Evolutionary conservation across 148 eudicot genomes (phyloP).

Genomic region (Camellia japonica): DNA sequence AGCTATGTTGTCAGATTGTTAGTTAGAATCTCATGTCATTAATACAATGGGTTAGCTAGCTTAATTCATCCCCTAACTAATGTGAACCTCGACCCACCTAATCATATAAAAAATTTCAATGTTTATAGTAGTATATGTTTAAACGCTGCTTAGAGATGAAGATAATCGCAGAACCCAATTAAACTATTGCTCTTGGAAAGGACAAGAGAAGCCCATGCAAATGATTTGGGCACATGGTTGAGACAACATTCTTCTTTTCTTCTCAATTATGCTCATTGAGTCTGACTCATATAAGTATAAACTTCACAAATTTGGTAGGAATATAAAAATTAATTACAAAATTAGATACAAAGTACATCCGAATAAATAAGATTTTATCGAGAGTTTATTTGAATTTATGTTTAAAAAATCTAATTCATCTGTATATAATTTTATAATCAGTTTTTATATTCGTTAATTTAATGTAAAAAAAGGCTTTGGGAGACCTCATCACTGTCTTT

Average conservation of each 20-base stretch:
- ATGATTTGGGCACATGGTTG: slow-evolving; percentile 29
- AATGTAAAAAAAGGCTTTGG: background rate
- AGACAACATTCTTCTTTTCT: slow-evolving; percentile 8
- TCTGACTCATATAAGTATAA: background rate
- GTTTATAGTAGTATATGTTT: background rate
- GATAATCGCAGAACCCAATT: slow-evolving; percentile 2
- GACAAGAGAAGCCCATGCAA: slow-evolving; percentile 27
- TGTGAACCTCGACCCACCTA: too few species aligned
- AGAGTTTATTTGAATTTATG: too few species aligned
- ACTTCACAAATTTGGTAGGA: too few species aligned
- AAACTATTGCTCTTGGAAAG: background rate
- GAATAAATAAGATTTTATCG: too few species aligned
- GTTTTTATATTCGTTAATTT: background rate
- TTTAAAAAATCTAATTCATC: too few species aligned
- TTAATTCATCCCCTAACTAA: too few species aligned
- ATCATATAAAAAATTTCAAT: background rate
- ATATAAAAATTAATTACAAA: too few species aligned
- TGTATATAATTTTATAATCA: too few species aligned
- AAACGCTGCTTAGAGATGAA: slow-evolving; percentile 5
- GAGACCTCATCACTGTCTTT: slow-evolving; percentile 8
- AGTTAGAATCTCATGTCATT: too few species aligned
- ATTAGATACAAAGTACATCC: too few species aligned
- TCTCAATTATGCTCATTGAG: background rate
- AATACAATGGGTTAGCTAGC: too few species aligned
- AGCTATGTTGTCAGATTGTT: too few species aligned